These are phyloP conservation scores for Capillidium heterosporum DNA, from an alignment of 371 early-diverging fungal species.

Conservation along the genomic window DNA sequence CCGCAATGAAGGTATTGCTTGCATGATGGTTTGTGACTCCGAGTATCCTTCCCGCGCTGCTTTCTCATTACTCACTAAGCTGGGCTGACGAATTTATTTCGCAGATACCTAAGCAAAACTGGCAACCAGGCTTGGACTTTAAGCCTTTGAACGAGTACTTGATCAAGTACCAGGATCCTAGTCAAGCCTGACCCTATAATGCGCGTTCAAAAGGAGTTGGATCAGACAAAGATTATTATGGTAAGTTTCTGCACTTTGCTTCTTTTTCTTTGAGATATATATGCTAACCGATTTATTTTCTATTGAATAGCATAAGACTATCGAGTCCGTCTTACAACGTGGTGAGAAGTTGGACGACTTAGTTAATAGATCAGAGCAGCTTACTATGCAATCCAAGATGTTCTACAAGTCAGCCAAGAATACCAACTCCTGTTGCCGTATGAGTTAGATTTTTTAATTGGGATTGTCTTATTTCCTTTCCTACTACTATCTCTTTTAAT, in stretches of 20 bases:
- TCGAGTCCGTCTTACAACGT: constrained; percentile 87
- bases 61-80: constrained; percentile 64
- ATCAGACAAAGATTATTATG: constrained; percentile 92
- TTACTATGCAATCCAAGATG: constrained; percentile 85
- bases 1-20: constrained; percentile 49
- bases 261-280: background rate
- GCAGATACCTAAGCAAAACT: constrained; percentile 31
- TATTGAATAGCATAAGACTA: constrained; percentile 70
- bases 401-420: constrained; percentile 98
- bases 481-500: too few species aligned
- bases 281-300: background rate
- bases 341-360: constrained; percentile 94
- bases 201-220: constrained; percentile 92
- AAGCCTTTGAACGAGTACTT: constrained; percentile 58
- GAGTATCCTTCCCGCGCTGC: constrained; percentile 90
- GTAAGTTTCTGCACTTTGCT: constrained; percentile 14
- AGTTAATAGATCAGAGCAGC: constrained; percentile 73
- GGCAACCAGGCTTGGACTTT: constrained; percentile 32
- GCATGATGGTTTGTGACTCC: constrained; percentile 65
- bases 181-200: constrained; percentile 85
- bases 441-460: constrained; percentile 13
- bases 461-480: too few species aligned
- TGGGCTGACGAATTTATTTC: constrained; percentile 76
- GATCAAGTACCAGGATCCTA: constrained; percentile 76
- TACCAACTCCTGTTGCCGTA: constrained; percentile 85